Conservation (phyloP, 768 basidiomycete genomes). For the Mycena galericulata region DNA sequence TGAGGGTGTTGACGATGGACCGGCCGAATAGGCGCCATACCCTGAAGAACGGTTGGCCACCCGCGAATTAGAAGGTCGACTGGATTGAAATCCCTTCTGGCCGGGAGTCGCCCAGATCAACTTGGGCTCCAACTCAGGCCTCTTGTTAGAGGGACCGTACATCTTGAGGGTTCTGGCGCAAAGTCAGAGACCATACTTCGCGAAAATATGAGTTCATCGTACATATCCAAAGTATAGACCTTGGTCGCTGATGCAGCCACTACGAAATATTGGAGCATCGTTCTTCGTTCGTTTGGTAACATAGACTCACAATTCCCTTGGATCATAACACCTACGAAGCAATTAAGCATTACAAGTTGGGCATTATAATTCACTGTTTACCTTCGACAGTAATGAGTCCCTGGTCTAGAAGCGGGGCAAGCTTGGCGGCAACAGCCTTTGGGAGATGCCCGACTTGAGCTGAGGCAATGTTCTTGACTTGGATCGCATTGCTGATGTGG, state of each 20-base stretch:
- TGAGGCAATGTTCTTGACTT: conserved; percentile 82
- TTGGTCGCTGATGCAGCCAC: conserved; percentile 8
- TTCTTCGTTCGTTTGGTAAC: background rate
- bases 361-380: conserved; percentile 48
- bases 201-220: conserved; percentile 15
- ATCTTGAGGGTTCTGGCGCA: conserved; percentile 71
- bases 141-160: conserved; percentile 73
- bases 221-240: conserved; percentile 73
- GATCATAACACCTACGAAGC: conserved; percentile 50
- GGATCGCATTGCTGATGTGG: conserved; percentile 73
- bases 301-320: conserved; percentile 71
- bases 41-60: conserved; percentile 2
- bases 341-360: background rate
- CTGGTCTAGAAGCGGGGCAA: conserved; percentile 81
- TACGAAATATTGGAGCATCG: background rate
- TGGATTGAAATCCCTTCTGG: conserved; percentile 67
- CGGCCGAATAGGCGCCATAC: conserved; percentile 25
- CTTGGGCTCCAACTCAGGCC: conserved; percentile 69
- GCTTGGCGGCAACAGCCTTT: conserved; percentile 62
- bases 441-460: conserved; percentile 88
- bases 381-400: conserved; percentile 79
- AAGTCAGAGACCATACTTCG: background rate
- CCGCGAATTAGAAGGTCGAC: conserved; percentile 33
- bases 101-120: conserved; percentile 83
- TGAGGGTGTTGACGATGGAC: conserved; percentile 18